Base-by-base conservation (phyloP, 2,329 filamentous ascomycete genomes). In the Fusarium albosuccineum region DNA sequence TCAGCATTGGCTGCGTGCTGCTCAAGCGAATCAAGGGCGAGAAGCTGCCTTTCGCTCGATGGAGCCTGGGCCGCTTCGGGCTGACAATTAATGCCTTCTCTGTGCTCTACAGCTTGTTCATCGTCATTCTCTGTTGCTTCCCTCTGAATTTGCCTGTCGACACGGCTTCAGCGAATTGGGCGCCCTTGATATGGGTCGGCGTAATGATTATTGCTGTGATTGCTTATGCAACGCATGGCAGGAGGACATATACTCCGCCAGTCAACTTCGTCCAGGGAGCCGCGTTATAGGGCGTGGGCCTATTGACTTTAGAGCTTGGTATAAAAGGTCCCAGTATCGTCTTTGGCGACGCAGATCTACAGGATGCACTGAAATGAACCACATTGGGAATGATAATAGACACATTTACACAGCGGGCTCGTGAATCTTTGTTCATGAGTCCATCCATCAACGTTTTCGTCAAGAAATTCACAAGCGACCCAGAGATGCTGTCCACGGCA, bases 91-190 rank as follows among this genome's bases (percentile, higher is more conserved):
- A 66, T 34, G 63, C 57, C 0, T 66, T 66, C 13, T 66, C 63
- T 0, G 63, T 66, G 9, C 33, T 66, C 9, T 66, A 66, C 40
- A 66, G 63, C 14, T 22, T 66, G 26, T 66, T 66, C 9, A 66
- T 66, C 1, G 62, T 66, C 16, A 49, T 66, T 30, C 62, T 66
- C 4, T 66, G 63, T 16, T 66, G 63, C 8, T 66, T 66, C 10
- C 63, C 63, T 1, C 30, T 66, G 3, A 57, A 45, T 0, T 3
- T 66, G 0, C 63, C 63, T 1, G 63, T 66, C 1, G 62, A 66
- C 9, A 66, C 62, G 1, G 37, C 51, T 16, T 46, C 63, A 7
- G 63, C 63, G 0, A 66, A 66, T 2, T 66, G 62, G 63, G 63
- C 63, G 6, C 63, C 62, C 10, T 10, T 66, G 29, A 66, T 66